Conservation (phyloP, 2,329 filamentous ascomycete species). For the Seiridium unicorne region DNA sequence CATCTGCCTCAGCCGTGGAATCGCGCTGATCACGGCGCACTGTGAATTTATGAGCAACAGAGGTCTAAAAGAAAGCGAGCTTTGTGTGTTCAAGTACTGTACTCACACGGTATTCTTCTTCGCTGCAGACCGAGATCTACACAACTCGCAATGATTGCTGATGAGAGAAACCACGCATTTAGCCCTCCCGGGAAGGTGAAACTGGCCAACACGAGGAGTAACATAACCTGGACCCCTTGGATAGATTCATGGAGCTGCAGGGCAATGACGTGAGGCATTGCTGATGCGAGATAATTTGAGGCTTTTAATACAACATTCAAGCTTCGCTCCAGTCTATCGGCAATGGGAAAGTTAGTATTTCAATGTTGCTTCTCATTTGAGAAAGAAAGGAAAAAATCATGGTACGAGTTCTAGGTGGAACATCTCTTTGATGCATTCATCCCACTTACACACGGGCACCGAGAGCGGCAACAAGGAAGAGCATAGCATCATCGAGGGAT, state of each 20-base stretch:
- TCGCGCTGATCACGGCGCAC: not conserved
- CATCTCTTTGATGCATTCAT: too few species aligned
- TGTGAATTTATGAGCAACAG: not conserved
- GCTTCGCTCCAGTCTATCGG: constrained; percentile 12
- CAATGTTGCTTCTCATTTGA: too few species aligned
- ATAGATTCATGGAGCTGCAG: constrained; percentile 18
- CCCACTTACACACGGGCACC: constrained; percentile 13
- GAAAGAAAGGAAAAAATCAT: too few species aligned
- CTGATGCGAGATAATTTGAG: constrained; percentile 9
- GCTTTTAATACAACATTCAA: constrained; percentile 9
- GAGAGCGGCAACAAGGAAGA: constrained; percentile 21
- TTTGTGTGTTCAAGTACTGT: not conserved
- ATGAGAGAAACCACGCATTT: constrained; percentile 23
- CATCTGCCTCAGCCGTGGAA: not conserved
- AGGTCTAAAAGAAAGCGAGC: not conserved
- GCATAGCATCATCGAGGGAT: constrained; percentile 14
- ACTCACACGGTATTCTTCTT: not conserved
- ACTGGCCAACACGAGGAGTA: constrained; percentile 19
- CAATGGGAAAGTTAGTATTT: too few species aligned
- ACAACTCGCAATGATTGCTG: constrained; percentile 22
- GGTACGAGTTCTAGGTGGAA: too few species aligned
- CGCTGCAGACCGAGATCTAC: constrained; percentile 23
- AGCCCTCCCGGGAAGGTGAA: constrained; percentile 14
- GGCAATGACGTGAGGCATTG: not conserved
- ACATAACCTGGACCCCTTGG: constrained; percentile 18